phyloP scores from a whole-genome alignment of 1,284 basidiomycete species.

The Singerocomus rubriflavus region DNA sequence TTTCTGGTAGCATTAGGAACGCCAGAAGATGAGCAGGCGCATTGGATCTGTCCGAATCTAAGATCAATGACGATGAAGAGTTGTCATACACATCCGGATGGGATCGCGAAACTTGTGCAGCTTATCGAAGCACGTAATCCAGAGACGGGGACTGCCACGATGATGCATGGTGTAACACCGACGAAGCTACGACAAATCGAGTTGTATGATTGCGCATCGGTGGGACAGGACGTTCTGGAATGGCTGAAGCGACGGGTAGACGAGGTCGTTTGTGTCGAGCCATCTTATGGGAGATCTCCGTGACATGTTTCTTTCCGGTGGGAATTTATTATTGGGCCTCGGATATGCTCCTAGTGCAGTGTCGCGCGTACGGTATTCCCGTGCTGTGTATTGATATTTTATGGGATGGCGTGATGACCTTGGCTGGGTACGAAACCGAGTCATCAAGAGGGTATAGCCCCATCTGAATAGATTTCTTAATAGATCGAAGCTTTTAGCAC shows the following conservation, averaged over 20 bases:
- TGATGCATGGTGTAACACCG: slow-evolving; percentile 40
- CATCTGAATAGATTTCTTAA: not conserved
- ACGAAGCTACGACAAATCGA: slow-evolving; percentile 53
- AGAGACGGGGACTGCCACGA: slow-evolving; percentile 32
- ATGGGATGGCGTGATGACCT: slow-evolving; percentile 2
- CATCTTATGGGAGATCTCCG: slow-evolving; percentile 32
- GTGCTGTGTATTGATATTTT: slow-evolving; percentile 26
- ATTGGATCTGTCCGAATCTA: slow-evolving; percentile 63
- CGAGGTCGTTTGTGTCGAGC: slow-evolving; percentile 58
- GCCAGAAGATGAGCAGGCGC: slow-evolving; percentile 54
- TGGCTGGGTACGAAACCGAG: not conserved
- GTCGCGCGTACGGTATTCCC: not conserved
- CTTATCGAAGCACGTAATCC: slow-evolving; percentile 69
- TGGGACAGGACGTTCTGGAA: slow-evolving; percentile 61
- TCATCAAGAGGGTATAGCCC: slow-evolving; percentile 16
- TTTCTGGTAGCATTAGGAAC: slow-evolving; percentile 52
- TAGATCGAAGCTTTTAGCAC: slow-evolving; percentile 10
- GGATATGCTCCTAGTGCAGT: slow-evolving; percentile 8
- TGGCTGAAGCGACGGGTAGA: slow-evolving; percentile 61
- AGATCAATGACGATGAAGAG: slow-evolving; percentile 53
- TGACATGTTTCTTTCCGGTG: slow-evolving; percentile 6
- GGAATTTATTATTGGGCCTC: not conserved
- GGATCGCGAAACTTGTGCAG: slow-evolving; percentile 60
- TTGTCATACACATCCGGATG: slow-evolving; percentile 60
- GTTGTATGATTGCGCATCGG: slow-evolving; percentile 57